A percentile compares a stretch with the other conserved stretches of the same genome.
Conservation (phyloP, 1,284 basidiomycete species). For the Fistulinella cinereoalba region DNA sequence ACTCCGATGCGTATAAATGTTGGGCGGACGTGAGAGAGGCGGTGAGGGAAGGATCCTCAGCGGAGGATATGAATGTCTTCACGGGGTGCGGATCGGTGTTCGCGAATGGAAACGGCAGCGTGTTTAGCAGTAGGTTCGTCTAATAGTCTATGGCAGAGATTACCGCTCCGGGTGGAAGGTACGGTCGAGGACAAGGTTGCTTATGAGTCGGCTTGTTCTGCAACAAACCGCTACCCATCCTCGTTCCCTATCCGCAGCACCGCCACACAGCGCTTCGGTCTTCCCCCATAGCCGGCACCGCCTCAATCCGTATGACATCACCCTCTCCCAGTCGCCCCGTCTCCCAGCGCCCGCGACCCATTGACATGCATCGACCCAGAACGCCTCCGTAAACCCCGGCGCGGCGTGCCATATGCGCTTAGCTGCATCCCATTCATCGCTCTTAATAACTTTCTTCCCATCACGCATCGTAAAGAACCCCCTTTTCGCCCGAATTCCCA, state of each 20-base stretch:
- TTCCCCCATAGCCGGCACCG: neutral
- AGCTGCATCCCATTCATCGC: neutral
- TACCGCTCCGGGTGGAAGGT: neutral
- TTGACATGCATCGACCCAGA: neutral
- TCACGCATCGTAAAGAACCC: neutral
- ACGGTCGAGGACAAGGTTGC: neutral
- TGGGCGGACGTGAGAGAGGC: neutral
- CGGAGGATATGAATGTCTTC: conserved; percentile 1
- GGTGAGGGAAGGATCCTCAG: conserved; percentile 13
- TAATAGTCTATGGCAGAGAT: neutral
- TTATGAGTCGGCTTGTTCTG: conserved; percentile 1
- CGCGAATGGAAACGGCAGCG: conserved; percentile 3
- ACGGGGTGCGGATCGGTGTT: conserved; percentile 15
- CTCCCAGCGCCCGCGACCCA: neutral
- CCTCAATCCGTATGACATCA: neutral
- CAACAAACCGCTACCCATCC: neutral
- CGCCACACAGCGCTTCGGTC: conserved; percentile 3
- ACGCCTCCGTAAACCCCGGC: neutral
- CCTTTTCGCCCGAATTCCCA: neutral
- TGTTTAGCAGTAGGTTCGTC: neutral
- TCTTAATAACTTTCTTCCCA: neutral
- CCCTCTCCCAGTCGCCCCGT: neutral
- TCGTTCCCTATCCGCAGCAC: neutral
- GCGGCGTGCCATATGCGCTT: neutral
- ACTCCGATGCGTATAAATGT: conserved; percentile 4